Percentiles rank a stretch among this genome's conserved stretches.
These are phyloP conservation scores for Daldinia loculata DNA, from an alignment of 495 filamentous ascomycete genomes.

Conservation along the genomic window DNA sequence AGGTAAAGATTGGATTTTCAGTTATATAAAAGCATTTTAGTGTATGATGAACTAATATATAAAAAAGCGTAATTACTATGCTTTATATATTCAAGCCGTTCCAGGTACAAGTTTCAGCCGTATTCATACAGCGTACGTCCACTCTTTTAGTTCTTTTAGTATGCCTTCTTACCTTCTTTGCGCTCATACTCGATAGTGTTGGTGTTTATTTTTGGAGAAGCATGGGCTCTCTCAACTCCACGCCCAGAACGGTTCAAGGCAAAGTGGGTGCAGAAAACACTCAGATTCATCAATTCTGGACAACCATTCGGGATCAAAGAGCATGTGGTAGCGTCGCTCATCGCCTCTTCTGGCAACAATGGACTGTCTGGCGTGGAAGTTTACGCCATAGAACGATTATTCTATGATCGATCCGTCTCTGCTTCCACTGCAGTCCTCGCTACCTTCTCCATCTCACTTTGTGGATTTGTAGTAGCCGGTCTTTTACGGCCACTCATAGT, in stretches of 20 bases:
- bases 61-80: conserved; percentile 50
- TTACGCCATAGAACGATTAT: conserved; percentile 21
- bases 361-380: conserved; percentile 27
- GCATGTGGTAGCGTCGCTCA: conserved; percentile 27
- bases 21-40: too few species aligned
- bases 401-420: conserved; percentile 25
- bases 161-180: background rate
- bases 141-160: too few species aligned
- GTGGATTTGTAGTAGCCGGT: conserved; percentile 65
- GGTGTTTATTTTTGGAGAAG: conserved; percentile 43
- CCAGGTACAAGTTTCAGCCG: conserved; percentile 20
- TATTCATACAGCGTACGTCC: conserved; percentile 29
- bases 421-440: conserved; percentile 27
- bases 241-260: conserved; percentile 19
- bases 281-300: conserved; percentile 22
- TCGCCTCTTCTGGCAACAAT: conserved; percentile 30
- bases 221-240: conserved; percentile 22
- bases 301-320: conserved; percentile 29
- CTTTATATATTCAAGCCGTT: conserved; percentile 29
- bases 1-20: background rate
- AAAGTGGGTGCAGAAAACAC: conserved; percentile 11
- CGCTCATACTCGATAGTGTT: conserved; percentile 45
- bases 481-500: conserved; percentile 62
- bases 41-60: too few species aligned
- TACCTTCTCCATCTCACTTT: conserved; percentile 44